These are phyloP conservation scores for Hondaea fermentalgiana DNA, from an alignment of 108 stramenopile genomes.

Conservation along the genomic window DNA sequence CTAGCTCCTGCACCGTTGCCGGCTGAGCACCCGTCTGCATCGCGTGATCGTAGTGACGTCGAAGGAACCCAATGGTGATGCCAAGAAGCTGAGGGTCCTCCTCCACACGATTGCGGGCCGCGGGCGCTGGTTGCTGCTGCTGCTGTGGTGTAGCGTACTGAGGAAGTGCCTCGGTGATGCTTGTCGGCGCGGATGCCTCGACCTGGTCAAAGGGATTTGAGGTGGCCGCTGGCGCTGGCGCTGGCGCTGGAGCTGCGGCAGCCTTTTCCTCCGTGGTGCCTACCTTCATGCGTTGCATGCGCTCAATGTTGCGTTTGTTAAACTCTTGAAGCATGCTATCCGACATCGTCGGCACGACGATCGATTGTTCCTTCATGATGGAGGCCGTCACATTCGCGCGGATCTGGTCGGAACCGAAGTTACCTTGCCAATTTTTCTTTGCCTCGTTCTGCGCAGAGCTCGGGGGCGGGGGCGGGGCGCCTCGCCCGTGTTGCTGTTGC, in stretches of 20 bases:
- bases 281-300: background rate
- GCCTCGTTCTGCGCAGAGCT: background rate
- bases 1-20: background rate
- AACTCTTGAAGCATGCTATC: background rate
- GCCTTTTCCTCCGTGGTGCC: background rate
- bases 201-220: background rate
- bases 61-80: background rate
- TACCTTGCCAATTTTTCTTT: background rate
- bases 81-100: background rate
- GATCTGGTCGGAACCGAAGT: background rate
- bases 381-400: background rate
- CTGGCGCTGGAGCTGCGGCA: background rate
- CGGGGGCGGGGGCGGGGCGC: too few species aligned
- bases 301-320: background rate
- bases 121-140: background rate
- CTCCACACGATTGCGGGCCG: background rate
- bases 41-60: background rate
- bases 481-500: too few species aligned
- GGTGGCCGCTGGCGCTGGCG: too few species aligned
- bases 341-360: slow-evolving; percentile 8
- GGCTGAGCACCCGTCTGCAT: background rate
- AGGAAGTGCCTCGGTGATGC: background rate
- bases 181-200: background rate
- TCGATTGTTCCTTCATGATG: background rate
- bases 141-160: background rate